phyloP scores from a whole-genome alignment of 345 rosid species.

The Populus deltoides region DNA sequence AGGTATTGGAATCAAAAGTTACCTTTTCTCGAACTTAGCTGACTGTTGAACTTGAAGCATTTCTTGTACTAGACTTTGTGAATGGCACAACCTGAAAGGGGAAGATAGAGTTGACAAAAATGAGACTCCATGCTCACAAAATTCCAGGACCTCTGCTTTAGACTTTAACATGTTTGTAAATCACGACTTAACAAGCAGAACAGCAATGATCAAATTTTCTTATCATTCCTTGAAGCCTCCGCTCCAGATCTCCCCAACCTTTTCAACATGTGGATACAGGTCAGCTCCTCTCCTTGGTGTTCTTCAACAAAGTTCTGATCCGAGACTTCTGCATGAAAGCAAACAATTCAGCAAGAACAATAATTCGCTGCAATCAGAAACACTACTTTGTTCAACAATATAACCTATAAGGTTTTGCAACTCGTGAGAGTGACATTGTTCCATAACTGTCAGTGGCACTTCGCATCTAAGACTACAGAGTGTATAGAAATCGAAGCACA shows the following conservation, averaged over 20 bases:
- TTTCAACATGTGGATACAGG: constrained; percentile 19
- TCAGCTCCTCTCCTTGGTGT: constrained; percentile 28
- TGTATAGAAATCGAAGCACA: neutral
- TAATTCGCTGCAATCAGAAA: neutral
- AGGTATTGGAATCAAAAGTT: neutral
- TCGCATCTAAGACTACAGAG: neutral
- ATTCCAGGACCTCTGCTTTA: neutral
- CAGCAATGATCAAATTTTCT: constrained; percentile 19
- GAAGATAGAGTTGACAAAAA: neutral
- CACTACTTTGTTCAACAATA: neutral
- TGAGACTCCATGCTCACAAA: neutral
- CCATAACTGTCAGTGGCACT: neutral
- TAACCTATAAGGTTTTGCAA: neutral
- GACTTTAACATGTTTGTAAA: neutral
- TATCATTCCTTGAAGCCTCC: constrained; percentile 26
- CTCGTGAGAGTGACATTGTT: neutral
- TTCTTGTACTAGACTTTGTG: neutral
- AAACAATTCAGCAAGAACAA: constrained; percentile 12
- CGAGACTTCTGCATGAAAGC: constrained; percentile 50
- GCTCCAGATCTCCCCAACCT: constrained; percentile 26
- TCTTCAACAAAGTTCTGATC: constrained; percentile 72
- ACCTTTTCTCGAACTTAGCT: neutral
- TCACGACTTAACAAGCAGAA: neutral
- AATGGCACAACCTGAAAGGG: constrained; percentile 31
- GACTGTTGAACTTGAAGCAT: constrained; percentile 13